Base-by-base conservation (phyloP, 177 flowering plant species). In the Vitis hybrid region DNA sequence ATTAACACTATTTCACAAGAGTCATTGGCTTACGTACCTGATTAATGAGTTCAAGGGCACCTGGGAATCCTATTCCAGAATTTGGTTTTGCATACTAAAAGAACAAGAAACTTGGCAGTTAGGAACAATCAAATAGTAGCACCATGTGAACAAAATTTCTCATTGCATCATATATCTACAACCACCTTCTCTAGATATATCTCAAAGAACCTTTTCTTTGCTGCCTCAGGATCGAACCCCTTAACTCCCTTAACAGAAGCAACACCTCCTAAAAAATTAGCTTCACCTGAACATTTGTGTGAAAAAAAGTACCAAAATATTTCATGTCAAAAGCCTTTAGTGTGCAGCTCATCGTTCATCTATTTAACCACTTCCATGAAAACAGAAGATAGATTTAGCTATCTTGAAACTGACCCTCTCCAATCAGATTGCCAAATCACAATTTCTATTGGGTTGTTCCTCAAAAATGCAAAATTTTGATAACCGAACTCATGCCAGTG, bases 51-150 rank as follows among this genome's bases (percentile, higher is more conserved):
- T 95, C 98, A 73, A 86, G 80, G 12, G 99, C 98, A 70, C 99
- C 99, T 9, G 98, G 98, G 66, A 89, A 95, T 70, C 97, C 99
- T 69, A 95, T 90, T 75, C 99, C 98, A 68, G 97, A 90, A 76
- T 87, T 77, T 51, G 98, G 98, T 71, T 88, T 90, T 57, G 99
- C 98, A 83, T 90, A 95, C 99, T 95, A 76, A 76, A 77, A 71
- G 60, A 56, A 45, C 22, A 31, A 11, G 48, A 59, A 61, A 56
- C 8, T 3, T 56, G 9, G 15, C 26, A n/a, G 19, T 55, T 61
- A 19, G 29, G 31, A 53, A 14, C 18, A 31, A 21, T 19, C 48
- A 3, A 48, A 64, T 60, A 55, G 64, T 8, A n/a, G 10, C 7
- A 16, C 16, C 59, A 21, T n/a, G 22, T 39, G 69, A n/a, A 72